Evolutionary conservation across 306 rosid genomes (phyloP).

Genomic region (Cucurbita argyrosperma): DNA sequence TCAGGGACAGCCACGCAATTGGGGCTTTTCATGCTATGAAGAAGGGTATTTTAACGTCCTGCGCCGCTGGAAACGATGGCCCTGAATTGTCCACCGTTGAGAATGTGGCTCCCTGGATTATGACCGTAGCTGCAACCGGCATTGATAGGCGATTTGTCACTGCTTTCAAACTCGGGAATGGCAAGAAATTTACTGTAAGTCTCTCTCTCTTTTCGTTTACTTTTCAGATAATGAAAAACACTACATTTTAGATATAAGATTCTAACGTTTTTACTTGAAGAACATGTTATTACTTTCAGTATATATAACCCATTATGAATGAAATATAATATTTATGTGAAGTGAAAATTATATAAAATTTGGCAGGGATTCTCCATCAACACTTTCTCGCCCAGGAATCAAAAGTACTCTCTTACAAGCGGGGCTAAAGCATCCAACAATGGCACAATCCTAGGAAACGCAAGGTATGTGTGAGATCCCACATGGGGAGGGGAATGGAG

Average conservation of each 20-base stretch:
- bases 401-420: conserved; percentile 50
- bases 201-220: background rate
- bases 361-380: conserved; percentile 55
- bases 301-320: background rate
- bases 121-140: conserved; percentile 7
- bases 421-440: conserved; percentile 40
- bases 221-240: too few species aligned
- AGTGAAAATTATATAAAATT: background rate
- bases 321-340: background rate
- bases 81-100: background rate
- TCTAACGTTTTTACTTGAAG: background rate
- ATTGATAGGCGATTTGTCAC: conserved; percentile 5
- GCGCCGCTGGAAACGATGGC: conserved; percentile 5
- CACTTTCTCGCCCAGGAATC: conserved; percentile 38
- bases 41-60: conserved; percentile 5
- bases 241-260: too few species aligned
- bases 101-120: conserved; percentile 6
- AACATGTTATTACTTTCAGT: background rate
- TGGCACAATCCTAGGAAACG: conserved; percentile 22
- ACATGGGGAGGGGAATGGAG: too few species aligned
- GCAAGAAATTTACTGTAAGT: background rate
- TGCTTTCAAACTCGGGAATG: background rate
- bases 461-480: conserved; percentile 21
- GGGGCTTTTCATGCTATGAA: conserved; percentile 13
- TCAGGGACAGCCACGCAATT: background rate